A percentile compares a stretch with the other conserved stretches of the same genome.
Conservation (phyloP, 2,329 filamentous ascomycete species). For the Fusarium robinianum region DNA sequence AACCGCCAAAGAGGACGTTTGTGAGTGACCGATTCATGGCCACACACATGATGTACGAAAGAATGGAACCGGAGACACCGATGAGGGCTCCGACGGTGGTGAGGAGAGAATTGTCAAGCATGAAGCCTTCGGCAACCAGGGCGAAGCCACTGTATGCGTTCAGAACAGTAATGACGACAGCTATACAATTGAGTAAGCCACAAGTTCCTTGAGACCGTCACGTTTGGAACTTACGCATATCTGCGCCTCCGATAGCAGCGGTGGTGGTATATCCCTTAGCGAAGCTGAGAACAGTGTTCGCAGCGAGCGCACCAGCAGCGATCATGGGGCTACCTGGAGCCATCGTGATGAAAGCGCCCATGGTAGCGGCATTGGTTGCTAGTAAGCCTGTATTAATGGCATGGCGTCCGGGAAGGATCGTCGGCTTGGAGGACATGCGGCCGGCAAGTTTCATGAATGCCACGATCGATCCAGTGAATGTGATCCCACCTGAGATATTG, state of each 20-base stretch:
- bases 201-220: neutral
- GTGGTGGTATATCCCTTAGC: constrained; percentile 88
- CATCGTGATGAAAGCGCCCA: constrained; percentile 82
- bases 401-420: constrained; percentile 74
- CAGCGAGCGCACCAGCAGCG: constrained; percentile 76
- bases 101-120: constrained; percentile 84
- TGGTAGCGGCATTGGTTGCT: constrained; percentile 76
- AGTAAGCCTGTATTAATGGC: constrained; percentile 75
- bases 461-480: constrained; percentile 88
- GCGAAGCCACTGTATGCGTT: constrained; percentile 93
- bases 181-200: constrained; percentile 37
- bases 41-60: constrained; percentile 85
- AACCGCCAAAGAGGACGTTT: constrained; percentile 87
- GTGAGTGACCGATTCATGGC: constrained; percentile 91
- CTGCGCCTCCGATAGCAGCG: constrained; percentile 85
- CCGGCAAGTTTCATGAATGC: constrained; percentile 87
- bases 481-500: constrained; percentile 68
- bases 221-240: constrained; percentile 66
- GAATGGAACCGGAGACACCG: constrained; percentile 84
- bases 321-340: constrained; percentile 79
- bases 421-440: constrained; percentile 77
- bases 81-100: constrained; percentile 87
- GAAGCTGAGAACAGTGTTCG: constrained; percentile 79
- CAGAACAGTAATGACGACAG: constrained; percentile 85
- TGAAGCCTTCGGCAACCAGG: constrained; percentile 86